Base-by-base conservation (phyloP, 495 filamentous ascomycete species). In the Aspergillus indologenus region DNA sequence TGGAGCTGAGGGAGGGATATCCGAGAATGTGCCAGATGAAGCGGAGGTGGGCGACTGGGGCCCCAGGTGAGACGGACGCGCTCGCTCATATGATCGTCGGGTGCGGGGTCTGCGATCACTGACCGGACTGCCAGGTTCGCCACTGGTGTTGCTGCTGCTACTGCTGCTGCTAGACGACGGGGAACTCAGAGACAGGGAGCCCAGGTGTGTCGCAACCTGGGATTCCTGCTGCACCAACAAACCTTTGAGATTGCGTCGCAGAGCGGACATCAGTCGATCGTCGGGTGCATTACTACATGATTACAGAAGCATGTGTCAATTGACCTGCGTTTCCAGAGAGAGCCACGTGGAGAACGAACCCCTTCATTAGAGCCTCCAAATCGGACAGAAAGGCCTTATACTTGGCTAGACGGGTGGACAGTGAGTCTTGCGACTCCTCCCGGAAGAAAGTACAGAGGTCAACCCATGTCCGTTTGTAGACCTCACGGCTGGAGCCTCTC, bases 311-410 rank as follows among this genome's bases (percentile, higher is more conserved):
- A 40, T 9, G 31, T 6, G 47, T 48, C 46, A 56, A 56, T 56
- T 52, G 56, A 53, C 9, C n/a, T 15, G 34, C 4, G 15, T 3
- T n/a, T 8, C 4, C 7, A 14, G 26, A 14, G 17, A 7, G 5
- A 51, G 11, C 1, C 21, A 9, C 2, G 47, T 20, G 11, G 40
- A 17, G 5, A 42, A 66, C 74, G 61, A 69, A 83, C 79, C 75
- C 74, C 65, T 71, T 76, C 51, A 81, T 63, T 46, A 79, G 62
- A 61, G 80, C 72, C 42, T 66, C 63, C 61, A 86, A 62, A 45
- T 79, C 78, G 45, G 71, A 60, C 22, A 87, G 57, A 58, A 85
- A 83, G 15, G 62, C 65, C 20, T 77, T 76, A 62, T 86, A 87
- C 60, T 75, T 70, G 8, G 79, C 76, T 23, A 89, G 68, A 8